phyloP scores from a whole-genome alignment of 805 yeast genomes.

The Myxozyma monticola region DNA sequence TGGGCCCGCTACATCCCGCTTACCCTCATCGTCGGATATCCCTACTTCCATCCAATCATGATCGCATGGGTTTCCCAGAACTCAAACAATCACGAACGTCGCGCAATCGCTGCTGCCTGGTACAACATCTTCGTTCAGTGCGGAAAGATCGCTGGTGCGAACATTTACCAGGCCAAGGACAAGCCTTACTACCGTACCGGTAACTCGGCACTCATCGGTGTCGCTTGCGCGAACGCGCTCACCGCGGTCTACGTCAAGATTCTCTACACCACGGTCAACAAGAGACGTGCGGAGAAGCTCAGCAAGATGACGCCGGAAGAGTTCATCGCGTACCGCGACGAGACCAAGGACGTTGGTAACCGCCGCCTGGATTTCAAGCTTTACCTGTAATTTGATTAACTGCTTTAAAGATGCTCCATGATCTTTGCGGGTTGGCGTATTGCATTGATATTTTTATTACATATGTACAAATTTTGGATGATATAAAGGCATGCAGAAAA shows the following conservation, averaged over 20 bases:
- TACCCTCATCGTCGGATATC: slow-evolving; percentile 45
- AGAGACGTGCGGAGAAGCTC: slow-evolving; percentile 51
- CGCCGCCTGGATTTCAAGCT: slow-evolving; percentile 53
- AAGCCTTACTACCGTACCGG: slow-evolving; percentile 62
- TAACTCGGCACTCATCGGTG: slow-evolving; percentile 42
- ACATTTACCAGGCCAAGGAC: slow-evolving; percentile 59
- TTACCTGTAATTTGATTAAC: slow-evolving; percentile 2
- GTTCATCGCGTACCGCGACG: slow-evolving; percentile 50
- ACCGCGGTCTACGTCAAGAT: slow-evolving; percentile 33
- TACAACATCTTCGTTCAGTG: slow-evolving; percentile 66
- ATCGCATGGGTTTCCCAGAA: slow-evolving; percentile 63
- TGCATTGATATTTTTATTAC: no score
- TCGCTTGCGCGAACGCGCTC: slow-evolving; percentile 32
- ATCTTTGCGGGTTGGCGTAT: no score
- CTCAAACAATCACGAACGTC: slow-evolving; percentile 57
- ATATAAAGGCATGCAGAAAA: no score
- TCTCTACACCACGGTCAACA: slow-evolving; percentile 39
- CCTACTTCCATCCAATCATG: slow-evolving; percentile 54
- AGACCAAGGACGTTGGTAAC: slow-evolving; percentile 55
- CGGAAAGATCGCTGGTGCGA: slow-evolving; percentile 54
- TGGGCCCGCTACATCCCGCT: slow-evolving; percentile 24
- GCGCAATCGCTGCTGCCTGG: slow-evolving; percentile 65
- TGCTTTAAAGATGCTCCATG: neutral
- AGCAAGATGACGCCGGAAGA: slow-evolving; percentile 46
- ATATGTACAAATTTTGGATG: no score